Base-by-base conservation (phyloP, 768 basidiomycete genomes). In the Boletales sp. region DNA sequence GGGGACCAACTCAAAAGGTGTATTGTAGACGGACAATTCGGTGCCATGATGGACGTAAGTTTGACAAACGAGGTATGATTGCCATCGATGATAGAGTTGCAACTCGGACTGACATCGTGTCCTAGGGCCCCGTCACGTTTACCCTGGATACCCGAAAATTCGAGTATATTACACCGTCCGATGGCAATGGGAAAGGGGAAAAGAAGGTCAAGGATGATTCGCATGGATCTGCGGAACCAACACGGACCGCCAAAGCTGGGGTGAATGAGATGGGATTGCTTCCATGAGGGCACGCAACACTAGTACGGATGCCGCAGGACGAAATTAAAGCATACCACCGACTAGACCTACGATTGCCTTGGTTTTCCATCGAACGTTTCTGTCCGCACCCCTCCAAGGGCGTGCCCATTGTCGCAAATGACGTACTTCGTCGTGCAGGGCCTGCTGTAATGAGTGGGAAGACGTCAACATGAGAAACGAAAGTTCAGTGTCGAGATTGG, bases 11-110 rank as follows among this genome's bases (percentile, higher is more conserved):
- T 50, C 46, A 27, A 19, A 19, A 18, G 0, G 3, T 40, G 7
- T 10, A 12, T 21, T 11, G 34, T 53, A 94, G 94, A 97, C 66
- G 94, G 94, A n/a, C 77, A 74, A 57, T 97, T 97, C 63, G 93
- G 93, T 30, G 94, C 93, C 5, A 95, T 95, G 94, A 97, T 97
- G 94, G 80, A 84, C 50, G 90, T 97, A 45, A 81, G 74, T 53
- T 69, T 95, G 48, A 86, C 79, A 18, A 97, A 97, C 64, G 94
- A 97, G 73, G 92, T 90, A 66, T 36, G 74, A 59, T 49, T 43
- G 29, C 37, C 6, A 8, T 34, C 34, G 14, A 34, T 12, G 14
- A 34, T 14, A 11, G 32, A 14, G 12, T 14, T 12, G 32, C 32
- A 14, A 24, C 40, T 43, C 29, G 36, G 18, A 35, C 48, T 51